Conservation (phyloP, 2,329 filamentous ascomycete genomes). For the Fusarium scirpi region DNA sequence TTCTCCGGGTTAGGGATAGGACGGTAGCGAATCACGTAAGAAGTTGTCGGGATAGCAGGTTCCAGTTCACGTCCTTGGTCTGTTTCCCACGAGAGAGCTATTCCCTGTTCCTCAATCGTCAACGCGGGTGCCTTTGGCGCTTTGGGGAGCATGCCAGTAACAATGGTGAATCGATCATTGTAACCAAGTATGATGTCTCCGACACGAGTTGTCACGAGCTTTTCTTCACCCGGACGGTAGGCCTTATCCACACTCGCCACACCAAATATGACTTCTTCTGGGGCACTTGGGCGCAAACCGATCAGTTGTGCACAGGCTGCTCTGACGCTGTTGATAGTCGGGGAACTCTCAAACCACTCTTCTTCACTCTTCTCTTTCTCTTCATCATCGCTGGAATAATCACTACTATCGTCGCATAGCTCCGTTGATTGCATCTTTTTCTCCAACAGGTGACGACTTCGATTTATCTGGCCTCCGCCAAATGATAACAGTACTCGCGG, state of each 20-base stretch:
- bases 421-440: background rate
- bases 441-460: background rate
- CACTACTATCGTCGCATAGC: background rate
- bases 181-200: constrained; percentile 1
- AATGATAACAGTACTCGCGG: background rate
- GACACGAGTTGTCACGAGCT: background rate
- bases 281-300: background rate
- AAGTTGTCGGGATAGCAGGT: background rate
- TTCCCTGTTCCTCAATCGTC: background rate
- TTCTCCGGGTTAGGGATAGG: background rate
- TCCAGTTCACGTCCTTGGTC: background rate
- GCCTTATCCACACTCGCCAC: background rate
- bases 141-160: constrained; percentile 6
- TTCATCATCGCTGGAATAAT: background rate
- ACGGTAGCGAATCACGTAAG: background rate
- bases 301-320: background rate
- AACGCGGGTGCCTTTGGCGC: background rate
- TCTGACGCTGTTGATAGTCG: background rate
- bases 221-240: background rate
- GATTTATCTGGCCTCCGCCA: background rate
- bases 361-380: background rate
- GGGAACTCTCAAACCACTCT: constrained; percentile 1
- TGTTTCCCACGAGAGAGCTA: background rate
- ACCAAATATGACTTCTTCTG: constrained; percentile 1
- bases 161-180: background rate